A percentile compares a stretch with the other conserved stretches of the same genome.
Conservation (phyloP, 371 early-diverging fungal species). For the Mucor circinelloides region DNA sequence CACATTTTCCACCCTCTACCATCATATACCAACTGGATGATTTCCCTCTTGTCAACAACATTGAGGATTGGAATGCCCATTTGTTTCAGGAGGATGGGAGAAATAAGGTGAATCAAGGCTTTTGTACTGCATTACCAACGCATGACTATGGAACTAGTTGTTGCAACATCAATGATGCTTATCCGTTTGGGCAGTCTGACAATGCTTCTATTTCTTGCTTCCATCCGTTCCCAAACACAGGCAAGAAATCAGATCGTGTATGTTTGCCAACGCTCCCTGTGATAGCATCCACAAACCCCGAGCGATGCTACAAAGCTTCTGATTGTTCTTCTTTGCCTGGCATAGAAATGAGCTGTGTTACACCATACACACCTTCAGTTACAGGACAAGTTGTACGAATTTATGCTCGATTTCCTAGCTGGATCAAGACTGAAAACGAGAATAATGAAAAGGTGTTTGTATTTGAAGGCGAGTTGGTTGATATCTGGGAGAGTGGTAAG, state of each 20-base stretch:
- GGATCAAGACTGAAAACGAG: conserved; percentile 26
- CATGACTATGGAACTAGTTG: conserved; percentile 37
- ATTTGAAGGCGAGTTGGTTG: conserved; percentile 62
- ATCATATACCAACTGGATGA: conserved; percentile 61
- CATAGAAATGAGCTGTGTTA: conserved; percentile 45
- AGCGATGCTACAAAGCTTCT: conserved; percentile 37
- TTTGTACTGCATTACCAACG: conserved; percentile 36
- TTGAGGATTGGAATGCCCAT: conserved; percentile 55
- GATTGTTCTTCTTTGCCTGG: conserved; percentile 30
- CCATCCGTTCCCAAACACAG: conserved; percentile 26
- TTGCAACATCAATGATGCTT: conserved; percentile 51
- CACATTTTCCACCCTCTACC: conserved; percentile 51
- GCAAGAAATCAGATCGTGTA: conserved; percentile 1
- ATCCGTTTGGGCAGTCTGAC: conserved; percentile 57
- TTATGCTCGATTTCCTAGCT: conserved; percentile 43
- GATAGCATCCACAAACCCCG: conserved; percentile 29
- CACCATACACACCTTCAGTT: conserved; percentile 58
- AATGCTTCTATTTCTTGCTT: conserved; percentile 57
- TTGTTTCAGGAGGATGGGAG: conserved; percentile 34
- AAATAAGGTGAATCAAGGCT: conserved; percentile 31
- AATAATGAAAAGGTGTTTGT: conserved; percentile 44
- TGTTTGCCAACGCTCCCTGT: conserved; percentile 46
- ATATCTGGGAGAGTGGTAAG: conserved; percentile 63
- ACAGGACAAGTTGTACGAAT: conserved; percentile 61
- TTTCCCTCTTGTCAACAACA: conserved; percentile 36